These are phyloP conservation scores for Phytophthora brassicae DNA, from an alignment of 352 stramenopile species.

Conservation along the genomic window DNA sequence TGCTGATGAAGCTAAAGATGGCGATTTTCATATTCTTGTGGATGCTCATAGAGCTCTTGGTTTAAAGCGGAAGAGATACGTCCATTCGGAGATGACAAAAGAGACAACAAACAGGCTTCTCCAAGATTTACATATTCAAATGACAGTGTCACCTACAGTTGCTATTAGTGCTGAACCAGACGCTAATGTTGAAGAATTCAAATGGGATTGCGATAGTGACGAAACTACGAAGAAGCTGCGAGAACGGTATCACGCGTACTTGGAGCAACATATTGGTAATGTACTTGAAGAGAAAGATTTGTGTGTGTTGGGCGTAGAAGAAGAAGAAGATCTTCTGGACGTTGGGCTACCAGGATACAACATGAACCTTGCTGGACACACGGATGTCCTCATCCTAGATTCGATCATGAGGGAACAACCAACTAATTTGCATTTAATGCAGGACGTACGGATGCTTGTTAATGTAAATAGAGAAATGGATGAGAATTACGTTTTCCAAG, in stretches of 20 bases:
- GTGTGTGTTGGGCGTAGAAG: neutral
- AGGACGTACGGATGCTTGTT: neutral
- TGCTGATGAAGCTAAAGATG: neutral
- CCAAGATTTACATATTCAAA: neutral
- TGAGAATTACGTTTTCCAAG: neutral
- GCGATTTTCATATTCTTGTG: neutral
- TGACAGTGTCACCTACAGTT: neutral
- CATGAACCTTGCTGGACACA: neutral
- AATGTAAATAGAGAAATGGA: neutral
- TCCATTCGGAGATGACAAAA: neutral
- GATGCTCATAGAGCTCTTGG: neutral
- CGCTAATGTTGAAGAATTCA: neutral
- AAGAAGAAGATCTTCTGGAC: neutral
- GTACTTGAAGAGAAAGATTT: neutral
- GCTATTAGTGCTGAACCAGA: neutral
- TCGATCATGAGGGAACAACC: neutral
- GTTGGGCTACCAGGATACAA: neutral
- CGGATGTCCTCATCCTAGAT: neutral
- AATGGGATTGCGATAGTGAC: neutral
- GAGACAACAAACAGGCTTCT: neutral
- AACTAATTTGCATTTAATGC: neutral
- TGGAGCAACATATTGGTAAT: neutral
- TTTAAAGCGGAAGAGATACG: neutral
- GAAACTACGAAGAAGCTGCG: neutral
- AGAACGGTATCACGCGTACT: neutral